Percentiles rank a stretch among this genome's conserved stretches.
Evolutionary conservation across 23 red algal genomes (phyloP).

Genomic region (Agarophyton chilense): DNA sequence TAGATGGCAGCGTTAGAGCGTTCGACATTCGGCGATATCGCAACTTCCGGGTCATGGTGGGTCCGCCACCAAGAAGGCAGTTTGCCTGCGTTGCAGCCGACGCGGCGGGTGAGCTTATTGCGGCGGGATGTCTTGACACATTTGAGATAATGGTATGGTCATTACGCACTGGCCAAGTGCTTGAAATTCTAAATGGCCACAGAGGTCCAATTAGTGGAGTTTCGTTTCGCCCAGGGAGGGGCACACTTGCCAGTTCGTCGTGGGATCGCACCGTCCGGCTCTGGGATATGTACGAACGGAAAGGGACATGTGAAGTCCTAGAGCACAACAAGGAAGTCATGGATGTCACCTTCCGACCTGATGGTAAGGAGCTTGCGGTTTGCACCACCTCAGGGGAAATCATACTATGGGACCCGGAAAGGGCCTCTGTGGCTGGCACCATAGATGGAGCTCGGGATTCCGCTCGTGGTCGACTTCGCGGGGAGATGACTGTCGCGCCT

Average conservation of each 20-base stretch:
- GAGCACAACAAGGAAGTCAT: slow-evolving; percentile 91
- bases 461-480: slow-evolving; percentile 63
- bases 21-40: slow-evolving; percentile 91
- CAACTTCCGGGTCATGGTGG: slow-evolving; percentile 84
- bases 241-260: slow-evolving; percentile 80
- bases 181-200: slow-evolving; percentile 91
- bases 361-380: slow-evolving; percentile 81
- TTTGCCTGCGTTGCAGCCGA: slow-evolving; percentile 87
- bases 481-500: slow-evolving; percentile 60
- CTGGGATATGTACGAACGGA: slow-evolving; percentile 89
- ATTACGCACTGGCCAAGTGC: slow-evolving; percentile 83
- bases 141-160: slow-evolving; percentile 95
- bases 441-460: slow-evolving; percentile 92
- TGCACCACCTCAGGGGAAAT: slow-evolving; percentile 83
- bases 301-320: slow-evolving; percentile 69
- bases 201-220: slow-evolving; percentile 68
- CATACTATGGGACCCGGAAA: slow-evolving; percentile 79
- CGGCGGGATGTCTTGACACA: slow-evolving; percentile 86
- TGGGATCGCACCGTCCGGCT: slow-evolving; percentile 97
- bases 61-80: slow-evolving; percentile 75
- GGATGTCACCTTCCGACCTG: slow-evolving; percentile 82
- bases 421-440: slow-evolving; percentile 58
- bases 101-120: slow-evolving; percentile 84
- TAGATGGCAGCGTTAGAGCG: slow-evolving; percentile 94
- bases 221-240: slow-evolving; percentile 62